phyloP scores from a whole-genome alignment of 2,329 filamentous ascomycete genomes.

The Penicillium concentricum region DNA sequence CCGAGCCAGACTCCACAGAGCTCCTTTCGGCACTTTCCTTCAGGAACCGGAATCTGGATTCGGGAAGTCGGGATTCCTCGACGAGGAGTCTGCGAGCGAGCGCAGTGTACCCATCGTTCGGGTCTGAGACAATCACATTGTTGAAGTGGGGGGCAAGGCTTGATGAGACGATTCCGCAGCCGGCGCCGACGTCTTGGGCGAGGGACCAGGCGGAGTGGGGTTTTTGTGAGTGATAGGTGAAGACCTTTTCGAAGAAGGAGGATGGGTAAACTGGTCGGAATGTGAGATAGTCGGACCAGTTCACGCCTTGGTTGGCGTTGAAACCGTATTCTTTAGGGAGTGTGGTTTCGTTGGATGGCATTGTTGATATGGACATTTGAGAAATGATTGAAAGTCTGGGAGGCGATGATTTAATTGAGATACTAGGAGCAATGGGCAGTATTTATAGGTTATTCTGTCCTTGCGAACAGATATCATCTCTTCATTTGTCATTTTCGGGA shows the following conservation, averaged over 20 bases:
- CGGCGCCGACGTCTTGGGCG: constrained; percentile 5
- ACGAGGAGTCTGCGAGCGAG: constrained; percentile 2
- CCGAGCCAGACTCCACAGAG: neutral
- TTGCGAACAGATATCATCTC: neutral
- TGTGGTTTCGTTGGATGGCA: neutral
- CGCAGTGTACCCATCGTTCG: constrained; percentile 2
- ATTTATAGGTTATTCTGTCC: neutral
- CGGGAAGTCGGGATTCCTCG: neutral
- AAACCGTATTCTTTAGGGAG: neutral
- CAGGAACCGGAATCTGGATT: constrained; percentile 1
- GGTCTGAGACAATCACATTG: constrained; percentile 5
- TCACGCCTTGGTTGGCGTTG: constrained; percentile 1
- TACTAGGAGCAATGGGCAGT: neutral
- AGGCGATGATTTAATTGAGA: neutral
- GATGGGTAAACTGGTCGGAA: constrained; percentile 6
- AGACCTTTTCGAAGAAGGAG: constrained; percentile 3
- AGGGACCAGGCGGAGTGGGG: neutral
- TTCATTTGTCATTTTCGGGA: neutral
- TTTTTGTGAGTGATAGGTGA: constrained; percentile 2
- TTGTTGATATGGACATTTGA: neutral
- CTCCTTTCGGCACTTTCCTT: constrained; percentile 3
- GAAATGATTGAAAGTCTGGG: neutral
- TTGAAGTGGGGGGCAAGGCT: neutral
- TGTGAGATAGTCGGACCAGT: constrained; percentile 5
- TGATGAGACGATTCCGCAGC: constrained; percentile 4